phyloP scores from a whole-genome alignment of 139 green algal species.

The Tetradesmus lagerheimii region DNA sequence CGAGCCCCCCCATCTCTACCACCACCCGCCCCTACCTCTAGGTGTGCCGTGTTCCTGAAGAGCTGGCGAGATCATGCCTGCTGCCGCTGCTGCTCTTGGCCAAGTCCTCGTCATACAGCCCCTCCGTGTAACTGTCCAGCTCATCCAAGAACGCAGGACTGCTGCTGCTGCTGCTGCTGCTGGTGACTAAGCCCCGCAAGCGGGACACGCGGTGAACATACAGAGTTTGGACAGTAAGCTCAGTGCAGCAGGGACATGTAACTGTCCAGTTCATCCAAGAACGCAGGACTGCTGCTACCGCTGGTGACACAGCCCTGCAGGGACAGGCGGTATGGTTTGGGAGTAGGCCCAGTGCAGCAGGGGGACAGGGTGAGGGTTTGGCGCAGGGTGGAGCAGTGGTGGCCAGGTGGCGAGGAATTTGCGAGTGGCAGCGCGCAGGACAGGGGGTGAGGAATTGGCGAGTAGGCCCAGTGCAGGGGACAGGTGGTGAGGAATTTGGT shows the following conservation, averaged over 20 bases:
- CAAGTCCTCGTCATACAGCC: constrained; percentile 86
- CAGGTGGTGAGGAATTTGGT: too few species aligned
- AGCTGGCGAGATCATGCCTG: constrained; percentile 76
- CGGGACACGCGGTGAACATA: not conserved
- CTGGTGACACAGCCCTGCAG: not conserved
- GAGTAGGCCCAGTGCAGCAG: not conserved
- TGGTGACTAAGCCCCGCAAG: not conserved
- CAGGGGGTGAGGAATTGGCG: too few species aligned
- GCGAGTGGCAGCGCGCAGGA: too few species aligned
- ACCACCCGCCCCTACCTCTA: constrained; percentile 52
- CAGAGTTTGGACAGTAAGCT: not conserved
- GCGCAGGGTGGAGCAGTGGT: too few species aligned
- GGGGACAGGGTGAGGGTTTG: too few species aligned
- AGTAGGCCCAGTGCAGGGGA: too few species aligned
- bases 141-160: constrained; percentile 60
- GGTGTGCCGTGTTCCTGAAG: constrained; percentile 68
- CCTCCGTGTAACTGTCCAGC: constrained; percentile 80
- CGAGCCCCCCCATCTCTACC: too few species aligned
- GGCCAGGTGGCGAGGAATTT: too few species aligned
- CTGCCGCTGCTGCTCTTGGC: constrained; percentile 39
- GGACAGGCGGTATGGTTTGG: not conserved
- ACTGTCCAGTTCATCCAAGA: constrained; percentile 70
- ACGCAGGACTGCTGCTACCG: constrained; percentile 8
- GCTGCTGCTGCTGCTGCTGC: not conserved
- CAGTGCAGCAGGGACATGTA: constrained; percentile 55